Conservation (phyloP, 2,329 filamentous ascomycete genomes). For the Talaromyces sp. region DNA sequence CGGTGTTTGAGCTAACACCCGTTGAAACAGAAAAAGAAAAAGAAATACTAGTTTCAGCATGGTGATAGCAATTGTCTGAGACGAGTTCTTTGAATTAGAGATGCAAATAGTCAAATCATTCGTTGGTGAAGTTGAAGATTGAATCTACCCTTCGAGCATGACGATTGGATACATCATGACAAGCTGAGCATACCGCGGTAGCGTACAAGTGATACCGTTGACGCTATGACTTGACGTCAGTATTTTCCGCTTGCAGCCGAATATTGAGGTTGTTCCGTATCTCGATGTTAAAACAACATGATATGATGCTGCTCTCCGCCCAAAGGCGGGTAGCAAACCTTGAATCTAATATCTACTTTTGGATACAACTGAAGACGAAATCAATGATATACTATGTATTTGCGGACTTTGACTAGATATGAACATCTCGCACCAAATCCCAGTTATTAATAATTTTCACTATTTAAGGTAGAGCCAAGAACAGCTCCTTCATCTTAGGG, state of each 20-base stretch:
- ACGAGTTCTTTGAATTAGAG: not conserved
- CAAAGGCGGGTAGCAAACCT: too few relatives aligned
- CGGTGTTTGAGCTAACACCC: slow-evolving; percentile 1
- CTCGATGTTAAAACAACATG: too few relatives aligned
- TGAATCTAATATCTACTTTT: too few relatives aligned
- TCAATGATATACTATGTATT: too few relatives aligned
- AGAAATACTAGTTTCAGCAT: not conserved
- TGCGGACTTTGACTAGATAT: too few relatives aligned
- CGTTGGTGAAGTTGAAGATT: not conserved
- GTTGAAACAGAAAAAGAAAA: not conserved
- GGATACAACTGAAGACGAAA: too few relatives aligned
- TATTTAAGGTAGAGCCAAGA: slow-evolving; percentile 14
- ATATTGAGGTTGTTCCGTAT: too few relatives aligned
- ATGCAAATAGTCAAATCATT: not conserved
- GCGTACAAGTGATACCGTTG: not conserved
- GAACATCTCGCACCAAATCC: not conserved
- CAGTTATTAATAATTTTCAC: not conserved
- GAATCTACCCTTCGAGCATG: not conserved
- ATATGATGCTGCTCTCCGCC: too few relatives aligned
- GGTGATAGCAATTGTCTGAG: not conserved
- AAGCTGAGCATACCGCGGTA: not conserved
- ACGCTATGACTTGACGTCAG: not conserved
- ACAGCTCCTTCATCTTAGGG: slow-evolving; percentile 24
- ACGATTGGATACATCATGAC: not conserved
- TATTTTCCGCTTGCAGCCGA: not conserved